Evolutionary conservation across 177 flowering plant species (phyloP).

Genomic region (Telopea speciosissima): DNA sequence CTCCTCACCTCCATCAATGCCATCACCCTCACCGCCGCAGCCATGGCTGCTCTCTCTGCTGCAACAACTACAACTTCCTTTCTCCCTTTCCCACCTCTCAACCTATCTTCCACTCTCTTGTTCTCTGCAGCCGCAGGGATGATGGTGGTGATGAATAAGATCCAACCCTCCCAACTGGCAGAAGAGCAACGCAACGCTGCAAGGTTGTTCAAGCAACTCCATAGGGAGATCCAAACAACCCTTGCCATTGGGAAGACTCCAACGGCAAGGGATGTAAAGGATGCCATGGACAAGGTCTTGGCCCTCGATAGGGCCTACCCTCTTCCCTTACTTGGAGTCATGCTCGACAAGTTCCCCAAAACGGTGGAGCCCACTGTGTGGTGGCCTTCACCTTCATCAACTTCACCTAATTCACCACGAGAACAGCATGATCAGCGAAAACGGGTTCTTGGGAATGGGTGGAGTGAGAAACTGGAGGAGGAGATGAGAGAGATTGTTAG

Average conservation of each 20-base stretch:
- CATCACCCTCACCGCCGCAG: conserved; percentile 25
- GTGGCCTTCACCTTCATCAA: conserved; percentile 22
- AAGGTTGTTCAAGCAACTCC: conserved; percentile 36
- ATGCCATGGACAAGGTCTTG: conserved; percentile 30
- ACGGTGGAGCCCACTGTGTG: conserved; percentile 29
- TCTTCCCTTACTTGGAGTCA: conserved; percentile 27
- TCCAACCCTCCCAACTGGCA: conserved; percentile 38
- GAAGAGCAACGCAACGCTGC: conserved; percentile 51
- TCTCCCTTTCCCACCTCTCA: conserved; percentile 19
- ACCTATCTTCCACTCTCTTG: conserved; percentile 29
- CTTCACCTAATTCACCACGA: too few relatives aligned
- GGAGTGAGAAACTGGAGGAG: conserved; percentile 17
- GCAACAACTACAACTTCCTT: conserved; percentile 27
- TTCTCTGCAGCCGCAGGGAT: conserved; percentile 37
- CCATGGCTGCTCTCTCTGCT: conserved; percentile 25
- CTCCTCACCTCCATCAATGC: conserved; percentile 29
- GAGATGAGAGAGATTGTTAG: conserved; percentile 13
- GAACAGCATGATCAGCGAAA: too few relatives aligned
- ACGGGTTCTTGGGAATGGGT: conserved; percentile 9
- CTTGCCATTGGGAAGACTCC: conserved; percentile 16
- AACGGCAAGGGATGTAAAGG: conserved; percentile 21
- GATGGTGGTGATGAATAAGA: conserved; percentile 15
- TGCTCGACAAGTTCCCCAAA: conserved; percentile 35
- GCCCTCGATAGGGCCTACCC: conserved; percentile 49
- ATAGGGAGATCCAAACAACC: conserved; percentile 20